Conservation (phyloP, 176 grass and related monocot species). For the Zoysia japonica region DNA sequence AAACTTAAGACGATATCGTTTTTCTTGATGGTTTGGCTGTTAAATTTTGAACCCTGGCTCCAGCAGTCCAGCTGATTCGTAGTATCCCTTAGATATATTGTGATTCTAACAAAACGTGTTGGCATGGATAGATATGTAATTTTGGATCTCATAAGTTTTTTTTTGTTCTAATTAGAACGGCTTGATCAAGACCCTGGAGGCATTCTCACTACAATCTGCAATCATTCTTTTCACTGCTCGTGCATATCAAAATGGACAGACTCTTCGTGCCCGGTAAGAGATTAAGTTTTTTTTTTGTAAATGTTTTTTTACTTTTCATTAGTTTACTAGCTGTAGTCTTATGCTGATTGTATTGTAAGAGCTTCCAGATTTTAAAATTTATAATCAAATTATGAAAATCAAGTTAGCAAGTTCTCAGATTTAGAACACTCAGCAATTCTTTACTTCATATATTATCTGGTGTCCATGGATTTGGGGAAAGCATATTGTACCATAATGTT, state of each 20-base stretch:
- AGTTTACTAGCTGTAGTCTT: not conserved
- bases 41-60: conserved; percentile 5
- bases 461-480: not conserved
- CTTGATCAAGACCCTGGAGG: conserved; percentile 91
- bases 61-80: not conserved
- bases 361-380: not conserved
- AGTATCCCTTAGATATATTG: not conserved
- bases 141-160: conserved; percentile 1
- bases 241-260: conserved; percentile 99
- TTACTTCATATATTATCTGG: not conserved
- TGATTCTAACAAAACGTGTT: not conserved
- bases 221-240: conserved; percentile 93
- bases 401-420: conserved; percentile 25
- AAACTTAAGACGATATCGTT: conserved; percentile 8
- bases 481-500: not conserved
- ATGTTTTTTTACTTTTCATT: not conserved
- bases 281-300: conserved; percentile 21
- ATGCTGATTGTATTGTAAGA: not conserved
- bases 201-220: conserved; percentile 94
- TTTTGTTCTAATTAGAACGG: conserved; percentile 53
- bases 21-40: not conserved
- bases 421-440: not conserved
- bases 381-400: not conserved
- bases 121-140: not conserved
- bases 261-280: conserved; percentile 91